These are phyloP conservation scores for Entrophospora sp. DNA, from an alignment of 192 early-diverging fungal genomes.

Conservation along the genomic window DNA sequence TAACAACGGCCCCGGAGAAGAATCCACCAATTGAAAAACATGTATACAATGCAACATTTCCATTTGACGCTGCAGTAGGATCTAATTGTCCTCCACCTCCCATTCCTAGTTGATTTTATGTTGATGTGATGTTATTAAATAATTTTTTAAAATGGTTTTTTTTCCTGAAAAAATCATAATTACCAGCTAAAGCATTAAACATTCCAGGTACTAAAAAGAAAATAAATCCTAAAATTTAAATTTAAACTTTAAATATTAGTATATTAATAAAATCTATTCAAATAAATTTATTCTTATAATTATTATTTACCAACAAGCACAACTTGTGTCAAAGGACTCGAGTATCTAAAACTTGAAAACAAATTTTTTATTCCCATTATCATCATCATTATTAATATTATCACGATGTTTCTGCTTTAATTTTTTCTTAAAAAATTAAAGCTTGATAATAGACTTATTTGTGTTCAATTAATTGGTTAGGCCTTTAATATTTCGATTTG, in stretches of 20 bases:
- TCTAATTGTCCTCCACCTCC: constrained; percentile 61
- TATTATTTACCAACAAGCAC: constrained; percentile 14
- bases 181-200: constrained; percentile 20
- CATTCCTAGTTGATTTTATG: constrained; percentile 40
- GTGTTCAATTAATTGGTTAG: too few relatives aligned
- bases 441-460: too few relatives aligned
- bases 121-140: too few relatives aligned
- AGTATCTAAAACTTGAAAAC: too few relatives aligned
- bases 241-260: not conserved
- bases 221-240: not conserved
- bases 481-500: too few relatives aligned
- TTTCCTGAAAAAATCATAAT: not conserved
- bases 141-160: not conserved
- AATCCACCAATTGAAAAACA: constrained; percentile 74
- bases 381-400: too few relatives aligned
- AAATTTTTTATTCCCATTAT: too few relatives aligned
- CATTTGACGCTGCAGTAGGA: constrained; percentile 54
- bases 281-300: not conserved
- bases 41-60: constrained; percentile 68
- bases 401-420: too few relatives aligned
- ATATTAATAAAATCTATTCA: not conserved
- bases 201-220: constrained; percentile 2
- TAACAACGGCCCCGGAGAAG: constrained; percentile 66
- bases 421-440: too few relatives aligned
- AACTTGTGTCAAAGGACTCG: constrained; percentile 10